phyloP scores from a whole-genome alignment of 208 protist species.

The Acanthamoeba polyphaga region DNA sequence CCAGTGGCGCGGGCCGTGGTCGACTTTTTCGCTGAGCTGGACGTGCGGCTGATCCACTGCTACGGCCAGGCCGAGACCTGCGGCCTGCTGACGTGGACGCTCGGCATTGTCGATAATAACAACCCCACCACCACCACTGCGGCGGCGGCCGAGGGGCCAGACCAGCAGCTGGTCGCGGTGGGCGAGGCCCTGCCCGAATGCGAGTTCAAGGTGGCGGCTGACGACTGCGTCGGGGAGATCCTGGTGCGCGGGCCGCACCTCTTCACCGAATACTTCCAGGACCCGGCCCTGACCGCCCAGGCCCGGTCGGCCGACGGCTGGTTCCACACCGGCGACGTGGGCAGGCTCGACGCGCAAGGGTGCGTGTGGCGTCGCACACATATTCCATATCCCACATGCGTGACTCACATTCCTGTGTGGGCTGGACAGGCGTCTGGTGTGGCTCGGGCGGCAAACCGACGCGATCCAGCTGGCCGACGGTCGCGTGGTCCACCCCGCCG shows the following conservation, averaged over 20 bases:
- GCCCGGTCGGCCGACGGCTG: constrained; percentile 83
- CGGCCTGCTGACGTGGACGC: constrained; percentile 18
- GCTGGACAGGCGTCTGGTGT: neutral
- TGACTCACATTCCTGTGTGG: neutral
- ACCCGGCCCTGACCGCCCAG: constrained; percentile 3
- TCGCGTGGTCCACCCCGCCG: neutral
- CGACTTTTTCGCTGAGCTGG: constrained; percentile 10
- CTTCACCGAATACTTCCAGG: constrained; percentile 80
- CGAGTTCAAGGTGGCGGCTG: neutral
- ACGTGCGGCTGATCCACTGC: neutral
- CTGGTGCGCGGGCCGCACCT: constrained; percentile 65
- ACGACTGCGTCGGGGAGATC: constrained; percentile 78
- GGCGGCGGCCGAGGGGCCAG: neutral
- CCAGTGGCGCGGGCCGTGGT: neutral
- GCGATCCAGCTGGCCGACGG: constrained; percentile 13
- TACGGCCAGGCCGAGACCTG: constrained; percentile 69
- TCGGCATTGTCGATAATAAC: neutral
- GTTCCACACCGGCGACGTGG: constrained; percentile 86
- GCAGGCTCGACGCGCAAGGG: constrained; percentile 28
- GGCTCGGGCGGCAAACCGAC: neutral
- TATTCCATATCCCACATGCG: neutral
- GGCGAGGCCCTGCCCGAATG: constrained; percentile 15
- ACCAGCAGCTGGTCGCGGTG: neutral
- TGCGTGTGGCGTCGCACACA: neutral
- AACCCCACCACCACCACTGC: too few relatives aligned